Base-by-base conservation (phyloP, 148 eudicot species). In the Selenicereus undatus region DNA sequence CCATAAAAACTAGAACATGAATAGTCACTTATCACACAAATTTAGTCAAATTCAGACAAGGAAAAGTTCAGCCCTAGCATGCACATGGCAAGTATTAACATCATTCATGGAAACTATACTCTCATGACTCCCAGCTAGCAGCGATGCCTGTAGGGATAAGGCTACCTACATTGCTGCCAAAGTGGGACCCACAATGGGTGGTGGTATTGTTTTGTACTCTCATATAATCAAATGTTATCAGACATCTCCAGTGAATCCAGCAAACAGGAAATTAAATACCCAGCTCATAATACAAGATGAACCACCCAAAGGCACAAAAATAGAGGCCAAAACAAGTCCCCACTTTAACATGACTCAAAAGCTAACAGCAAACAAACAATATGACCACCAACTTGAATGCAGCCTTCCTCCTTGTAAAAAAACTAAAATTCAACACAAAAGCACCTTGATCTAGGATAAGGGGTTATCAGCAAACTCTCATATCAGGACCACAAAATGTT, bases 401-500 rank as follows among this genome's bases (percentile, higher is more conserved):
- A 75, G 24, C 36, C 64, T 73, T 9, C 50, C 78, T 73, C 29
- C 68, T 64, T n/a, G 68, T 66, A 66, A 32, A 80, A 80, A 84
- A 56, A 75, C 81, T 48, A 76, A 69, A 62, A 77, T 70, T 50
- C 27, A 1, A 66, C 32, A 66, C 35, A 66, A 76, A 73, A 84
- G 32, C 80, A 65, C 80, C 83, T 77, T 65, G 56, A 24, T 58
- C 51, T 62, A 84, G 51, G 86, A 84, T 77, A 84, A 84, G 62
- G 74, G 69, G 17, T 52, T 81, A 84, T 73, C 83, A 69, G 76
- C 72, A 77, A 71, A 73, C 72, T 51, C 51, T 71, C 22, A 77
- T 74, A 81, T 50, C 18, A 84, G 86, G 86, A 84, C 83, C 86
- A 84, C 83, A 77, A 62, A 79, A 11, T 13, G 9, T 16, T 79